Percentiles rank a stretch among this genome's conserved stretches.
These are phyloP conservation scores for Ogataea nakhonphanomensis DNA, from an alignment of 805 yeast genomes.

Conservation along the genomic window DNA sequence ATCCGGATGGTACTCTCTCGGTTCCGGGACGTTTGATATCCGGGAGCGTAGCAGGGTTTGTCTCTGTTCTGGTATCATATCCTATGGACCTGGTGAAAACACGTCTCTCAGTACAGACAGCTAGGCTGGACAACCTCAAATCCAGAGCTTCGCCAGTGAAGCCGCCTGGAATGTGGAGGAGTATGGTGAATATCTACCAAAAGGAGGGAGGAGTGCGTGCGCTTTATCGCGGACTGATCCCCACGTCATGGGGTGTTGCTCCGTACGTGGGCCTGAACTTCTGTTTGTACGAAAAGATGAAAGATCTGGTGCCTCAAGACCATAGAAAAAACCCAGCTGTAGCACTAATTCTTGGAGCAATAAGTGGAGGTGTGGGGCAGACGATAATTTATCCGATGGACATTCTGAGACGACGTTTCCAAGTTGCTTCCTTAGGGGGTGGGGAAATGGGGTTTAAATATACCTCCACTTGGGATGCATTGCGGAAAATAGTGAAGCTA, in stretches of 20 bases:
- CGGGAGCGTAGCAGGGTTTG: conserved; percentile 79
- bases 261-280: conserved; percentile 94
- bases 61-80: conserved; percentile 79
- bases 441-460: conserved; percentile 81
- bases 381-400: conserved; percentile 90
- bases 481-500: conserved; percentile 57
- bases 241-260: conserved; percentile 93
- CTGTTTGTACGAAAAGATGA: conserved; percentile 78
- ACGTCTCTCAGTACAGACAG: conserved; percentile 84
- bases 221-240: conserved; percentile 78
- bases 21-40: conserved; percentile 61
- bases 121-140: conserved; percentile 52
- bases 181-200: conserved; percentile 55
- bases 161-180: conserved; percentile 70
- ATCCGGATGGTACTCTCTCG: conserved; percentile 37
- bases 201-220: conserved; percentile 82
- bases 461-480: conserved; percentile 70
- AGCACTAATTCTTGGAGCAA: conserved; percentile 75
- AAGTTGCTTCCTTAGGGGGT: conserved; percentile 79
- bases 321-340: conserved; percentile 37
- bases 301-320: conserved; percentile 46
- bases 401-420: conserved; percentile 82
- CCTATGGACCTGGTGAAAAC: conserved; percentile 92
- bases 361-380: conserved; percentile 87
- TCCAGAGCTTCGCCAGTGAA: conserved; percentile 27